Evolutionary conservation across 2,329 filamentous ascomycete species (phyloP), one percentile per base, ranked within the genome.

Genomic region (Trichophyton equinum): DNA sequence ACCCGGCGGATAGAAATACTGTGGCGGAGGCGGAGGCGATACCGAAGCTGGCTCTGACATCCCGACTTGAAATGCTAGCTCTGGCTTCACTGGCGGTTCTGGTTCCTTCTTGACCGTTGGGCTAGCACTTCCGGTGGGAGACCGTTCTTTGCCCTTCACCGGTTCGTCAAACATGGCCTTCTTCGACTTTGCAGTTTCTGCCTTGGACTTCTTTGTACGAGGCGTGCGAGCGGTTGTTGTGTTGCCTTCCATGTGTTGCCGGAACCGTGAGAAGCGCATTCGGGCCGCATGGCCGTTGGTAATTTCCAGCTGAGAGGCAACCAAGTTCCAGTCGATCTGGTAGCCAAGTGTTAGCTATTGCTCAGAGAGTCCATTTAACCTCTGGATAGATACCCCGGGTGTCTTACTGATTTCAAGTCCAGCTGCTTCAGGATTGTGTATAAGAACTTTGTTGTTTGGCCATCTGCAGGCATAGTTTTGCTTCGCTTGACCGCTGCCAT

Each of bases 231-330:
- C 64, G 11, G 62, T 64, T 3, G 68, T 68, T 7, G 68, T 64
- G 2, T 67, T 71, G 13, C 76, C 77, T 62, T 82, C 80, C 73
- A 81, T 79, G 55, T 81, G 78, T 60, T 77, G 74, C 62, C 74
- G 77, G 69, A 82, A 81, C 40, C 80, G 77, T 22, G 77, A 79
- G 67, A 77, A 82, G 30, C 81, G 76, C 80, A 82, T 82, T 44
- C 80, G 77, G 13, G 80, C 80, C 2, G 80, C 80, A 65, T 82
- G 81, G 42, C 79, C 81, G 59, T 82, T 82, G 40, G 78, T 79
- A 60, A 82, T 80, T 51, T 77, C 76, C 11, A 79, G 70, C 55
- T 79, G 71, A 2, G 69, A 69, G 13, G 80, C 80, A 15, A 82
- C 78, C 44, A 73, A 67, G 56, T 75, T 76, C 81, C 81, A 82